These are phyloP conservation scores for Boletus coccyginus DNA, from an alignment of 768 basidiomycete genomes.

Conservation along the genomic window DNA sequence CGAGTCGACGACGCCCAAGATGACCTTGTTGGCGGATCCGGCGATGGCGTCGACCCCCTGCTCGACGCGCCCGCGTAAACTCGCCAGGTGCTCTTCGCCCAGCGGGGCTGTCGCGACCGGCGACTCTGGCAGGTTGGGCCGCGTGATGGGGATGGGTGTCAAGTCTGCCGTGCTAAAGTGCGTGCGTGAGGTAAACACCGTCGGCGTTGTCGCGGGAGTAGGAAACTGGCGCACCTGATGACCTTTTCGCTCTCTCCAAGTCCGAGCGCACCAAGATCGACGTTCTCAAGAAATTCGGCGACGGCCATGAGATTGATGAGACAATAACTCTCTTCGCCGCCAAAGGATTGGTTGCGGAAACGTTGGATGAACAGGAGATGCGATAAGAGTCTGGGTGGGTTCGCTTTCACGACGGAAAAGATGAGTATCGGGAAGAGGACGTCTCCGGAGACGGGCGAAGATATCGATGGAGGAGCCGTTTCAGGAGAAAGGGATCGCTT, in stretches of 20 bases:
- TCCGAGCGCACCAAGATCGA: slow-evolving; percentile 74
- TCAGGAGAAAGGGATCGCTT: slow-evolving; percentile 11
- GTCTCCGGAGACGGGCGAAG: slow-evolving; percentile 75
- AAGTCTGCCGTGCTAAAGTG: slow-evolving; percentile 66
- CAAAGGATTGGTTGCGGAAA: slow-evolving; percentile 29
- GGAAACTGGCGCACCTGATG: slow-evolving; percentile 45
- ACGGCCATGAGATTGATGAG: slow-evolving; percentile 94
- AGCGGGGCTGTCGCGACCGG: slow-evolving; percentile 36
- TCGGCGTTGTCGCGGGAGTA: neutral
- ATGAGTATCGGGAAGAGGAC: slow-evolving; percentile 92
- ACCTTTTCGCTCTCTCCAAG: slow-evolving; percentile 59
- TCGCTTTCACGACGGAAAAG: slow-evolving; percentile 89
- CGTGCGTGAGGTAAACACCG: neutral
- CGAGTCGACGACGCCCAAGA: slow-evolving; percentile 85
- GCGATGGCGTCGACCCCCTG: slow-evolving; percentile 79
- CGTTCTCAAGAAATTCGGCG: slow-evolving; percentile 93
- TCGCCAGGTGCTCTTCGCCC: slow-evolving; percentile 48
- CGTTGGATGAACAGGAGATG: slow-evolving; percentile 40
- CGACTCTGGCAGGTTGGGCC: slow-evolving; percentile 46
- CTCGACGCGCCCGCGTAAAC: slow-evolving; percentile 72
- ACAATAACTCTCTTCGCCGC: slow-evolving; percentile 85
- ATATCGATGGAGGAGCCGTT: slow-evolving; percentile 8
- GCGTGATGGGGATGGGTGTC: slow-evolving; percentile 72
- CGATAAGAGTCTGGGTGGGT: slow-evolving; percentile 76
- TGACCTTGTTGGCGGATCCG: slow-evolving; percentile 75